Conservation (phyloP, 805 yeast genomes). For the Yamadazyma olivae region DNA sequence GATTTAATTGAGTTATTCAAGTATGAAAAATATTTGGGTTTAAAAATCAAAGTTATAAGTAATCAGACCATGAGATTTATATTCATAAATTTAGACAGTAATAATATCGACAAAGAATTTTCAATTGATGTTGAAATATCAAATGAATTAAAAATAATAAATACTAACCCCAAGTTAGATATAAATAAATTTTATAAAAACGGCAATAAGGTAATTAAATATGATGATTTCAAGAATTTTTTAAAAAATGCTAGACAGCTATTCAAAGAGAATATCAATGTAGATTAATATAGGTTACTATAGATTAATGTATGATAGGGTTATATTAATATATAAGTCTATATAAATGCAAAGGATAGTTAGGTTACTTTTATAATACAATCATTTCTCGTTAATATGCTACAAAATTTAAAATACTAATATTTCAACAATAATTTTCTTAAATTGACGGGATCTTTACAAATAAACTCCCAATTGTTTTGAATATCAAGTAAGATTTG, state of each 20-base stretch:
- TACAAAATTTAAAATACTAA: neutral
- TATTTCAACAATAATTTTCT: conserved; percentile 7
- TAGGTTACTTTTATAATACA: too few species aligned
- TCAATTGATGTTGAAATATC: conserved; percentile 46
- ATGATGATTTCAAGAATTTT: conserved; percentile 25
- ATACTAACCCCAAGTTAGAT: conserved; percentile 32
- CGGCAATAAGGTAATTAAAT: conserved; percentile 19
- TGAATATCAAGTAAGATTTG: conserved; percentile 11
- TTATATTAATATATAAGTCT: too few species aligned
- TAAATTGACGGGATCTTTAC: conserved; percentile 10
- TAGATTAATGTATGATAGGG: too few species aligned
- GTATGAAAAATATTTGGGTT: conserved; percentile 54
- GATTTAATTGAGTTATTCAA: conserved; percentile 51
- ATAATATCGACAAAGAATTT: conserved; percentile 39
- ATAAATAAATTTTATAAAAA: neutral
- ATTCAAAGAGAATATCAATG: conserved; percentile 1
- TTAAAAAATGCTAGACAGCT: conserved; percentile 15
- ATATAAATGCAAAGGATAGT: too few species aligned
- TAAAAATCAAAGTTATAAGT: conserved; percentile 49
- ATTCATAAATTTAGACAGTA: conserved; percentile 47
- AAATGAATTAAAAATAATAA: conserved; percentile 34
- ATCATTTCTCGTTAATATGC: neutral
- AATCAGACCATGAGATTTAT: conserved; percentile 46
- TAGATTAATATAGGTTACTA: too few species aligned
- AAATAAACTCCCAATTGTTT: conserved; percentile 15